Evolutionary conservation across 2,329 filamentous ascomycete species (phyloP), one percentile per base, ranked within the genome.

Genomic region (Penicillium sp.): DNA sequence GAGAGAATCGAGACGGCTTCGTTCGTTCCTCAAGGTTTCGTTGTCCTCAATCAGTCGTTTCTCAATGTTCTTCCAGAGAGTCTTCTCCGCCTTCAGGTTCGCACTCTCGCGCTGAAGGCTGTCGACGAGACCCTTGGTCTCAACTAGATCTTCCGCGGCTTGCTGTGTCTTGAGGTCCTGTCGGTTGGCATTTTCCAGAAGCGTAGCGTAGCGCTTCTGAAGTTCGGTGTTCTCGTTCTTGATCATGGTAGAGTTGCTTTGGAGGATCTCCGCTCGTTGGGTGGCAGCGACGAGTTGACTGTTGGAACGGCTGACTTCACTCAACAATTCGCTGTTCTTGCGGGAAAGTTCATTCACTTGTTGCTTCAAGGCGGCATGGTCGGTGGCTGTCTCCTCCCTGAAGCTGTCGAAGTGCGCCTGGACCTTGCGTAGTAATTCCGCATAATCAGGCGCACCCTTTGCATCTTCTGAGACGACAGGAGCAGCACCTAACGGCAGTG

Each of bases 81-180:
- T 91, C 79, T 97, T 97, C 77, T 98, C 94, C 0, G 94, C 93
- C 76, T 96, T 97, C 38, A 97, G 85, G 72, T 98, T 97, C 17
- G 93, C 90, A 58, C 90, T 92, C 75, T 99, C 95, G 67, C 92
- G 93, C 56, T 93, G 90, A 77, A 97, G 86, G 71, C 92, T 93
- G 72, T 99, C 94, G 3, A 91, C 83, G 56, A 94, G 80, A 35
- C 90, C 90, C 74, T 89, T 90, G 5, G 91, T 89, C 75, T 97
- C 95, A 9, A 98, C 88, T 6, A 98, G 85, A 69, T 99, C 94
- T 76, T 98, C 94, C 0, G 92, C 93, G 30, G 94, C 91, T 77
- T 97, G 93, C 71, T 97, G 93, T 2, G 91, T 95, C 48, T 89
- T 89, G 50, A 97, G 84, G 70, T 99, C 96, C 73, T 97, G 92